A percentile compares a stretch with the other conserved stretches of the same genome.
Conservation (phyloP, 2,329 filamentous ascomycete species). For the Leptographium wingfieldii region DNA sequence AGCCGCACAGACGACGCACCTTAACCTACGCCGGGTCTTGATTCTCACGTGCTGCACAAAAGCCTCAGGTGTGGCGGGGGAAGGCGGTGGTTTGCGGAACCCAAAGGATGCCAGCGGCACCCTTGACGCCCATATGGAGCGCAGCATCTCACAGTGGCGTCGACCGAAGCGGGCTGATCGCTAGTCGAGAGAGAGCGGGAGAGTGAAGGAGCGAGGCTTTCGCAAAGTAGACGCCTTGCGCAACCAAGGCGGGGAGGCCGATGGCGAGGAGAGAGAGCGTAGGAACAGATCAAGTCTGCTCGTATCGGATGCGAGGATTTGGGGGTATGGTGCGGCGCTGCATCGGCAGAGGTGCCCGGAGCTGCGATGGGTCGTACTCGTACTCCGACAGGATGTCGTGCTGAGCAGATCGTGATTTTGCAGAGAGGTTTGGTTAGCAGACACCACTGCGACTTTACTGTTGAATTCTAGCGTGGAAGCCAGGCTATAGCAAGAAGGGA, state of each 20-base stretch:
- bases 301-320: background rate
- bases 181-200: background rate
- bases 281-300: background rate
- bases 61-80: background rate
- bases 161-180: background rate
- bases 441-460: background rate
- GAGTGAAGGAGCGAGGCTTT: background rate
- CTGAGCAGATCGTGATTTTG: background rate
- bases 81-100: background rate
- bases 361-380: background rate
- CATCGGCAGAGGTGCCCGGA: background rate
- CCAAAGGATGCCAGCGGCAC: slow-evolving; percentile 4
- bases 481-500: background rate
- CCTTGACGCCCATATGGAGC: slow-evolving; percentile 7
- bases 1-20: slow-evolving; percentile 1
- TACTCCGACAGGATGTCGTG: background rate
- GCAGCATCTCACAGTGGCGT: slow-evolving; percentile 4
- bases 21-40: slow-evolving; percentile 4
- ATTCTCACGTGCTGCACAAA: slow-evolving; percentile 11
- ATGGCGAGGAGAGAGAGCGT: background rate
- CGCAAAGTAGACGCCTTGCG: background rate
- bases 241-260: background rate
- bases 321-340: background rate
- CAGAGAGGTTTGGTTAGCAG: background rate
- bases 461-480: background rate